phyloP scores from a whole-genome alignment of 129 eudicot genomes.

The Glebionis coronaria region DNA sequence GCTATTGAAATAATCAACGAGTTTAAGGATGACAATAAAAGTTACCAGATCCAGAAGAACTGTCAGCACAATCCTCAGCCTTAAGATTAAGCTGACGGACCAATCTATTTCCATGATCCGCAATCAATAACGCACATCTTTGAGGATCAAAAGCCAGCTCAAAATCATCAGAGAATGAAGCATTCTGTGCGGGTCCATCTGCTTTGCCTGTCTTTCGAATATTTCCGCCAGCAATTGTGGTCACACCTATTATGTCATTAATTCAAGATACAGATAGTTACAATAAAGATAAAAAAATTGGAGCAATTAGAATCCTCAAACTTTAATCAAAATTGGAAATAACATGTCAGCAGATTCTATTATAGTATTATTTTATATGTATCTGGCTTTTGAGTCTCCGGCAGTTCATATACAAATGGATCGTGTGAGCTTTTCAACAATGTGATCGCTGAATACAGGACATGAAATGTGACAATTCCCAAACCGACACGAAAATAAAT shows the following conservation, averaged over 20 bases:
- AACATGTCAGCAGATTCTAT: neutral
- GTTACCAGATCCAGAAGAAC: constrained; percentile 54
- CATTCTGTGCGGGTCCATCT: constrained; percentile 81
- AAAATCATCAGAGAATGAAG: constrained; percentile 73
- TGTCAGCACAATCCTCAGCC: constrained; percentile 49
- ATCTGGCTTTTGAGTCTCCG: no score
- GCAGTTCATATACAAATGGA: no score
- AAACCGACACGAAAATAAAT: no score
- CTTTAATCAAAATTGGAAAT: neutral
- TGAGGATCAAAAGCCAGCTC: constrained; percentile 59
- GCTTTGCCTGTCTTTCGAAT: constrained; percentile 53
- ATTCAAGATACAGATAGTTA: neutral
- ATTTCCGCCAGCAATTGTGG: constrained; percentile 89
- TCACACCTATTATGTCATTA: constrained; percentile 48
- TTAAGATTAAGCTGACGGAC: constrained; percentile 72
- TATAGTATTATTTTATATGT: neutral
- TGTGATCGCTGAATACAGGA: no score
- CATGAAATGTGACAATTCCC: no score
- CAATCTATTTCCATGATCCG: constrained; percentile 78
- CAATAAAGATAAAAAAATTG: neutral
- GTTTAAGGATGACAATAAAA: neutral
- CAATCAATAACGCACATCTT: constrained; percentile 72
- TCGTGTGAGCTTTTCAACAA: no score
- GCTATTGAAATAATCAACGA: no score
- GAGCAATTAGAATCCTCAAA: constrained; percentile 4